phyloP scores from a whole-genome alignment of 1,139 yeast species.

The Meyerozyma sp. region DNA sequence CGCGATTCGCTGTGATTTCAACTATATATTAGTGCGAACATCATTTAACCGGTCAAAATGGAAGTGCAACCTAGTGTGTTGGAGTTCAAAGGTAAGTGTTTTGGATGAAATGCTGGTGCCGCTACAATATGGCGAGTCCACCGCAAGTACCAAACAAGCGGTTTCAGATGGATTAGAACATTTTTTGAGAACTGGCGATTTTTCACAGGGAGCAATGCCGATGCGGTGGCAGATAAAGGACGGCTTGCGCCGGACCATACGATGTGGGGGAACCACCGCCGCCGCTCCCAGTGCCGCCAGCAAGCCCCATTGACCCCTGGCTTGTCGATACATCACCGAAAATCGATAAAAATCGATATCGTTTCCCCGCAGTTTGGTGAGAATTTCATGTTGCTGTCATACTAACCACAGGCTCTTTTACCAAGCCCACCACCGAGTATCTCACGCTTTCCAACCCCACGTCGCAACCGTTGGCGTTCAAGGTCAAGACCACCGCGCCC shows the following conservation, averaged over 20 bases:
- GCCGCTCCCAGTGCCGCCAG: not conserved
- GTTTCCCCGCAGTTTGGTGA: not conserved
- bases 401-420: constrained; percentile 51
- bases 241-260: too few species aligned
- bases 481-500: constrained; percentile 98
- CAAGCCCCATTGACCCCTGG: not conserved
- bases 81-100: constrained; percentile 70
- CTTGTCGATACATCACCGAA: too few species aligned
- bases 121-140: not conserved
- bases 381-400: not conserved
- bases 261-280: not conserved
- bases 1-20: not conserved
- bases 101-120: not conserved
- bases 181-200: not conserved
- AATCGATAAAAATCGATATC: too few species aligned
- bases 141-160: not conserved
- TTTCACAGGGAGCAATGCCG: not conserved
- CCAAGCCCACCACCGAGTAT: constrained; percentile 64
- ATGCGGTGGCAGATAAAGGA: not conserved
- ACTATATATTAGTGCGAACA: not conserved
- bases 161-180: not conserved
- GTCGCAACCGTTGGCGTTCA: constrained; percentile 67
- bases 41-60: constrained; percentile 28
- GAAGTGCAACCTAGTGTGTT: constrained; percentile 55
- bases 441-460: constrained; percentile 67